Conservation (phyloP, 371 early-diverging fungal species). For the Rhizopus delemar region DNA sequence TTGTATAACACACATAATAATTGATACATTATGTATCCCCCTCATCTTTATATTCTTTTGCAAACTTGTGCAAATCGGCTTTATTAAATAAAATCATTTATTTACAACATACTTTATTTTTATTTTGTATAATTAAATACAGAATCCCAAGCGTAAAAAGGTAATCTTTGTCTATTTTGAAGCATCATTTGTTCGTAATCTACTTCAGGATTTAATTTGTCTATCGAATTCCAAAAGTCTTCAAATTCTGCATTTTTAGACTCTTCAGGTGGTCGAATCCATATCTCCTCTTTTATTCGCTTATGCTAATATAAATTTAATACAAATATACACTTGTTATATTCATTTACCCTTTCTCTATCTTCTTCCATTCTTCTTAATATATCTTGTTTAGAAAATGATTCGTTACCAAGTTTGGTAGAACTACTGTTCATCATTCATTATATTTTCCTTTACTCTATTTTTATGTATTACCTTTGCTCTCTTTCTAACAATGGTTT, state of each 20-base stretch:
- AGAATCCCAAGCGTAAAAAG: slow-evolving; percentile 54
- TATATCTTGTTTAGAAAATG: slow-evolving; percentile 66
- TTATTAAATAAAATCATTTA: slow-evolving; percentile 1
- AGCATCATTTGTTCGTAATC: slow-evolving; percentile 65
- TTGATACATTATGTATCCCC: too few species aligned
- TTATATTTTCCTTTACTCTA: too few species aligned
- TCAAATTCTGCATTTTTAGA: slow-evolving; percentile 58
- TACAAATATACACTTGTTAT: neutral
- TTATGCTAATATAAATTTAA: slow-evolving; percentile 53
- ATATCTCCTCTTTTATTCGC: slow-evolving; percentile 70
- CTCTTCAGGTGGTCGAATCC: slow-evolving; percentile 71
- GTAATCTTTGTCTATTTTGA: slow-evolving; percentile 58
- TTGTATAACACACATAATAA: too few species aligned
- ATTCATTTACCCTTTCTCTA: slow-evolving; percentile 59
- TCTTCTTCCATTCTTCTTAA: slow-evolving; percentile 79
- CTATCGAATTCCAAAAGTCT: slow-evolving; percentile 65
- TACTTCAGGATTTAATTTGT: slow-evolving; percentile 57
- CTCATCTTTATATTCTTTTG: too few species aligned
- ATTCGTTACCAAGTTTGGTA: slow-evolving; percentile 28
- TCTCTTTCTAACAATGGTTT: slow-evolving; percentile 49
- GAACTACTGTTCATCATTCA: neutral
- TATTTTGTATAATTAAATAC: slow-evolving; percentile 21
- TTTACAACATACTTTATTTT: neutral
- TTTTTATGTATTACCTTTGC: slow-evolving; percentile 38
- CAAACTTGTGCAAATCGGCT: neutral